Evolutionary conservation across 2,329 filamentous ascomycete genomes (phyloP).

Genomic region (Arthroderma sp.): DNA sequence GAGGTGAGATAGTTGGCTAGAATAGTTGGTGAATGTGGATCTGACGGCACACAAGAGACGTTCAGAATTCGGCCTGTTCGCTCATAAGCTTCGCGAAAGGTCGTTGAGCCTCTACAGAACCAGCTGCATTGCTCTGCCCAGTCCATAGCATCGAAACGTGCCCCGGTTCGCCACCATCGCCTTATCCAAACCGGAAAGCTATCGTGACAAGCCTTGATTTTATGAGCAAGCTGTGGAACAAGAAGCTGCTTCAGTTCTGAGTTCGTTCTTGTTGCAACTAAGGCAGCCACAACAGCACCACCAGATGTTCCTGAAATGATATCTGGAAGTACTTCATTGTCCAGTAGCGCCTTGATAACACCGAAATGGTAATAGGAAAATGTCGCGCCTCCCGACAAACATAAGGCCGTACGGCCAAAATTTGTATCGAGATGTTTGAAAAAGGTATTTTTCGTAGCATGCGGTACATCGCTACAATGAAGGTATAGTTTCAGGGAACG

Average conservation of each 20-base stretch:
- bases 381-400: constrained; percentile 80
- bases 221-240: constrained; percentile 70
- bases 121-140: constrained; percentile 78
- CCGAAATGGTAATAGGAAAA: constrained; percentile 98
- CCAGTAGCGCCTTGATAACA: constrained; percentile 75
- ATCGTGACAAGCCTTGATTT: constrained; percentile 78
- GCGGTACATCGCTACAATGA: constrained; percentile 50
- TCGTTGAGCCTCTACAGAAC: constrained; percentile 85
- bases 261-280: constrained; percentile 81
- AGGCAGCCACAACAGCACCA: constrained; percentile 73
- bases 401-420: constrained; percentile 82
- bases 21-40: constrained; percentile 85
- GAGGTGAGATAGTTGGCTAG: constrained; percentile 90
- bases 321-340: constrained; percentile 72
- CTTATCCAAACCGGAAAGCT: constrained; percentile 59
- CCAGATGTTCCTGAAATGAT: constrained; percentile 96
- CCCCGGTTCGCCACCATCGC: constrained; percentile 85
- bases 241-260: constrained; percentile 77
- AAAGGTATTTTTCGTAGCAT: constrained; percentile 62
- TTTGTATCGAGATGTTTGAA: constrained; percentile 87
- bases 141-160: constrained; percentile 82
- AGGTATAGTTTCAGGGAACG: constrained; percentile 53
- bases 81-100: constrained; percentile 88
- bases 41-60: constrained; percentile 87
- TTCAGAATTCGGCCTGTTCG: constrained; percentile 89